Percentiles rank a stretch among this genome's conserved stretches.
phyloP scores from a whole-genome alignment of 352 stramenopile species.

The Globisporangium nodosum region DNA sequence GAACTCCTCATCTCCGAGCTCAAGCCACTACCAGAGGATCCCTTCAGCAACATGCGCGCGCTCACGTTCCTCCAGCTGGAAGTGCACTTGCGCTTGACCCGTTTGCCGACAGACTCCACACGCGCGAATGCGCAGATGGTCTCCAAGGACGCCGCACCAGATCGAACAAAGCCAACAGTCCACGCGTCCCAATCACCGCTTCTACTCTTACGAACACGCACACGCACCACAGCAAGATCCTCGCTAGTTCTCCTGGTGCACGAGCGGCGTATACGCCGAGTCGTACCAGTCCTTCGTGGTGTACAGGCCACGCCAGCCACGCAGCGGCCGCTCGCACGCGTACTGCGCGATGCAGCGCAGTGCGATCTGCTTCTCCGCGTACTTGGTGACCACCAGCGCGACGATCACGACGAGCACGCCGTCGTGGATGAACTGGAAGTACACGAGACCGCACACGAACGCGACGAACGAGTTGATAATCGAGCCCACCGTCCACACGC shows the following conservation, averaged over 20 bases:
- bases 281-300: constrained; percentile 87
- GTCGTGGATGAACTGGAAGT: constrained; percentile 65
- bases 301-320: constrained; percentile 72
- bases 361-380: constrained; percentile 59
- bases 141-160: no score
- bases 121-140: no score
- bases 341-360: constrained; percentile 78
- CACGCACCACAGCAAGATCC: background rate
- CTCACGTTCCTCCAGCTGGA: no score
- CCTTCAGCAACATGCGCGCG: no score
- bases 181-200: no score
- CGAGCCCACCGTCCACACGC: constrained; percentile 65
- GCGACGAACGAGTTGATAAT: constrained; percentile 67
- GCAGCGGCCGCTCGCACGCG: constrained; percentile 50
- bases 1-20: no score
- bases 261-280: constrained; percentile 72
- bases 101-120: no score
- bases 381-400: constrained; percentile 54
- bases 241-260: constrained; percentile 57
- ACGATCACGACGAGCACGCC: constrained; percentile 54
- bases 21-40: no score
- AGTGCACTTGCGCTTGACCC: no score
- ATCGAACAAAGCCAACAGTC: no score
- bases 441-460: constrained; percentile 49
- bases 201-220: no score